phyloP scores from a whole-genome alignment of 2,329 filamentous ascomycete genomes.

The Alternaria infectoria region DNA sequence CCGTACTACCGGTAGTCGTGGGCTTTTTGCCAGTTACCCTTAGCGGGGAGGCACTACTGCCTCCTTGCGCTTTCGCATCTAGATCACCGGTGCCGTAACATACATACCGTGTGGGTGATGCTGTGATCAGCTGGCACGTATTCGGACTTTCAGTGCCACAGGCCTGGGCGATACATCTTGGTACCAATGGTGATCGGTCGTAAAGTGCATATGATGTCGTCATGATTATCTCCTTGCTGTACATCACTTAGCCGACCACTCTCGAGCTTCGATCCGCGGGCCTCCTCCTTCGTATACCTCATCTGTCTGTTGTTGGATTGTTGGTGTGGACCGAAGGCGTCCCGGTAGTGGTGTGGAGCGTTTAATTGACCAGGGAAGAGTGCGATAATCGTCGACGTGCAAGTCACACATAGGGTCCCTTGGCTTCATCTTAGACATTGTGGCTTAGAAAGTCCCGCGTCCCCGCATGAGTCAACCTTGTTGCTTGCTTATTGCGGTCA shows the following conservation, averaged over 20 bases:
- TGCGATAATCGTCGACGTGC: neutral
- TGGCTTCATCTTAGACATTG: neutral
- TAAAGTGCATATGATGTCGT: neutral
- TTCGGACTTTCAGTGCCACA: neutral
- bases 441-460: constrained; percentile 4
- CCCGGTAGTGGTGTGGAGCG: neutral
- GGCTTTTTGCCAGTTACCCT: neutral
- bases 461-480: constrained; percentile 6
- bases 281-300: neutral
- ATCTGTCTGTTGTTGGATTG: neutral
- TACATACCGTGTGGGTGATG: neutral
- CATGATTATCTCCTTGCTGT: neutral
- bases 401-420: neutral
- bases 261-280: neutral
- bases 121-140: neutral
- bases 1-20: neutral
- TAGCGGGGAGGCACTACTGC: neutral
- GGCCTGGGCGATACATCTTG: neutral
- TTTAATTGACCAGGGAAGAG: neutral
- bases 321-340: neutral
- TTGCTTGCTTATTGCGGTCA: neutral
- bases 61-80: neutral
- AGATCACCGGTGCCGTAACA: neutral
- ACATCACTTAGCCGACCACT: neutral
- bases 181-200: neutral